Evolutionary conservation across 1,284 basidiomycete species (phyloP), one percentile per base, ranked within the genome.

Genomic region (Ganoderma sp.): DNA sequence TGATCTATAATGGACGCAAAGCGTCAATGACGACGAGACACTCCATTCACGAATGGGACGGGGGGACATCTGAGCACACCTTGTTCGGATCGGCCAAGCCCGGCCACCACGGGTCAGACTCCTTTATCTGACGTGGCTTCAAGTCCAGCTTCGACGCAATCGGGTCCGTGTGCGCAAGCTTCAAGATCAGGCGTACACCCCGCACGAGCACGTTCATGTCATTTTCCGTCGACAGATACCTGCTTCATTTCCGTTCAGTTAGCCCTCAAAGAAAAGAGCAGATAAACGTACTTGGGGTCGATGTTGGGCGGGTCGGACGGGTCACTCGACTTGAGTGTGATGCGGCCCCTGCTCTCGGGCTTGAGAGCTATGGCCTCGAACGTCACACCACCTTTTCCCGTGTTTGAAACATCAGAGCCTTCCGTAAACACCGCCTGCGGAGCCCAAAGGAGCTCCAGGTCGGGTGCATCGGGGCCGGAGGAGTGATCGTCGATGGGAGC

Each of bases 281-380:
- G 39, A 34, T 15, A 22, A 2, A 76, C 80, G 41, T 73, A 79
- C 77, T 81, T 79, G 32, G 82, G 80, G 69, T 84, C 79, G 67
- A 85, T 83, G 10, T 79, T 50, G 0, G 84, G 83, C 5, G 79
- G 71, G 52, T 83, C 82, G 61, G 75, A 80, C 0, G 79, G 76
- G 59, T 78, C 79, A 3, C 71, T 71, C 4, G 78, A 79, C 54
- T 73, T 73, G 41, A 85, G 72, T 4, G 74, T 78, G 43, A 86
- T 75, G 0, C 73, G 75, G 0, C 84, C 84, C 9, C 71, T 67
- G 52, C 77, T 79, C 10, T 70, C 63, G 2, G 79, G 78, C 32
- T 76, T 73, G 34, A 80, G 58, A 0, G 73, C 63, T 0, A 79
- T 68, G 0, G 75, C 52, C 43, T 78, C 78, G 7, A 78, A 56